Evolutionary conservation across 2,329 filamentous ascomycete genomes (phyloP).

Genomic region (Fusarium sp.): DNA sequence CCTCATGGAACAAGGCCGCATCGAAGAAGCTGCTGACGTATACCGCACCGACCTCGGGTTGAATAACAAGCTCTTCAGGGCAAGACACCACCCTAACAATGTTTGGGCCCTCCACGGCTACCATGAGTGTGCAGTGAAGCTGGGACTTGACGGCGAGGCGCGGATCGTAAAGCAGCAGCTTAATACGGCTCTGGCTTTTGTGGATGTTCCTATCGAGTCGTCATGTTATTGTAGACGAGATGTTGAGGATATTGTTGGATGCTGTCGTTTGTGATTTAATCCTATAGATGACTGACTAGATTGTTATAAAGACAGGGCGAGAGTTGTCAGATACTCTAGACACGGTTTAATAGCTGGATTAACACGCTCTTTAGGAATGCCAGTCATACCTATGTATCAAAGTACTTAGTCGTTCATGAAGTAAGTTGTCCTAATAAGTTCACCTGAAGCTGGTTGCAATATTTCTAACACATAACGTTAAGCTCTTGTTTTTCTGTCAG

Average conservation of each 20-base stretch:
- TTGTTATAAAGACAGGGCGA: background rate
- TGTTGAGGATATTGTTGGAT: slow-evolving; percentile 2
- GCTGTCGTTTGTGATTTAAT: slow-evolving; percentile 11
- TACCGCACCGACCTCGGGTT: slow-evolving; percentile 71
- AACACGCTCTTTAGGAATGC: background rate
- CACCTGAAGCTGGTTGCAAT: too few species aligned
- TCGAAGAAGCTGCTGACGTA: slow-evolving; percentile 64
- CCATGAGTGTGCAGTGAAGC: slow-evolving; percentile 71
- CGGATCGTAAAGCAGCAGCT: slow-evolving; percentile 57
- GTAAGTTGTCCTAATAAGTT: too few species aligned
- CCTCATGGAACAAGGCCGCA: slow-evolving; percentile 70
- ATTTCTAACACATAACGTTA: too few species aligned
- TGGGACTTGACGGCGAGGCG: slow-evolving; percentile 57
- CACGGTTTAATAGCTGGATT: background rate
- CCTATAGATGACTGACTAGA: background rate
- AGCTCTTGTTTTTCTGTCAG: too few species aligned
- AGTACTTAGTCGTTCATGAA: too few species aligned
- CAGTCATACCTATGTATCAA: too few species aligned
- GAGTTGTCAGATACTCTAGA: background rate
- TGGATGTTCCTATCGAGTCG: slow-evolving; percentile 66
- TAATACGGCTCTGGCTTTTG: slow-evolving; percentile 62
- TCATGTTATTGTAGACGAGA: slow-evolving; percentile 45
- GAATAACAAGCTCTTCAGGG: slow-evolving; percentile 67
- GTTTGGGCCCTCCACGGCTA: slow-evolving; percentile 80
- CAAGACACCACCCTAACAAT: slow-evolving; percentile 75